Evolutionary conservation across 257 asterid genomes (phyloP), one percentile per base, ranked within the genome.

Genomic region (Leonotis leonurus): DNA sequence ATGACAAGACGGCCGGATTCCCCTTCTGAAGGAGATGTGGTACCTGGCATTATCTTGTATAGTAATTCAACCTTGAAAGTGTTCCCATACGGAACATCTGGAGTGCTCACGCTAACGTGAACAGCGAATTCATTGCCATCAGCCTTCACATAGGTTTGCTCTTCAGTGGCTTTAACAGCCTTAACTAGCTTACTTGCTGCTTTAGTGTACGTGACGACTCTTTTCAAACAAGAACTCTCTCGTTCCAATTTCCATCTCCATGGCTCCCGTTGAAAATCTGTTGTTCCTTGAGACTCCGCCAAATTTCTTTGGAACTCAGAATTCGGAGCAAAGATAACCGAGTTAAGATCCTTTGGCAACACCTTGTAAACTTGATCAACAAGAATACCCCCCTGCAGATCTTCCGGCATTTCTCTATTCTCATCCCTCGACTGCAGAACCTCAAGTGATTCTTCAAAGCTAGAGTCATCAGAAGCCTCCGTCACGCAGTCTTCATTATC

Each of bases 1-100:
- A 91, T 33, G 5, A 77, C 75, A 22, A 91, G 98, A 64, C 41
- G 87, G 29, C 93, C 40, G 0, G 80, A 84, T 54, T 83, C 93
- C 62, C 78, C 88, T 51, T 74, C 93, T 12, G 73, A 66, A 41
- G 84, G 50, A 20, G 58, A 64, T 74, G 33, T 75, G 10, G 22
- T 61, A 43, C 88, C 85, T 1, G 87, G 82, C 72, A 70, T 80
- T 75, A 91, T 78, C 76, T 80, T 86, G 72, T 88, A 91, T n/a
- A 88, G 88, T 50, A 91, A 56, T 39, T 86, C 78, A 41, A 88
- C 75, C 69, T 88, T 85, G 72, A 91, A 91, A 48, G 83, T 74
- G 64, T 55, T 81, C 45, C 97, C 98, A 62, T 88, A 91, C 2
- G 95, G 98, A 67, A 88, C 98, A 46, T 88, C 97, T 11, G 98